Evolutionary conservation across 495 filamentous ascomycete species (phyloP), one percentile per base, ranked within the genome.

Genomic region (Lasiosphaeria miniovina): DNA sequence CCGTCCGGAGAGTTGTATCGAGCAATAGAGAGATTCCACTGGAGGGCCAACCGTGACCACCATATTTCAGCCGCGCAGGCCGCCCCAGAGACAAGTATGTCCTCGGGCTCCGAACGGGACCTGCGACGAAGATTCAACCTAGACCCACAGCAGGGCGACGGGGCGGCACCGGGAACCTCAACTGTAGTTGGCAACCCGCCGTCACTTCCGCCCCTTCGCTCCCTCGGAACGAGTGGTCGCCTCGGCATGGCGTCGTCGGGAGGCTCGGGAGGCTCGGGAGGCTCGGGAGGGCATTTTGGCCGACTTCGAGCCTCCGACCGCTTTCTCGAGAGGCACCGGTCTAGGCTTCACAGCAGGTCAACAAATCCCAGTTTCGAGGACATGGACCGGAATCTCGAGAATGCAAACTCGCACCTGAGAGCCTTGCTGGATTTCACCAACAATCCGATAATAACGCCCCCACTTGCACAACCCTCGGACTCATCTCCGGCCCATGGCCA

Each of bases 351-450:
- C 1, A 24, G 35, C 61, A 67, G 49, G 24, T 31, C 9, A 31
- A 43, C 33, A 48, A 49, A 49, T 31, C n/a, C 61, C 41, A 61
- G 33, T 48, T 49, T 68, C 1, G 59, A 65, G 14, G 61, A 68
- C 6, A 35, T 57, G 6, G 65, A 70, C 36, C 69, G 71, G 48
- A 64, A 70, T 40, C 67, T 79, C 24, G 74, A 78, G 48, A 71
- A 72, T 40, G 72, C 71, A 31, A 77, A 76, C 68, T 74, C 77
- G 5, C 74, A 72, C 43, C 58, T 82, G 15, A 69, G 76, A 36
- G 71, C 77, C n/a, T 65, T 82, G 24, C 59, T 82, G 7, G 81
- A 85, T 58, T 76, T 68, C 15, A 64, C 65, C 9, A 65, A 64
- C 36, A 52, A 33, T 32, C 43, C 63, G 6, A 54, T 75, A 48